These are phyloP conservation scores for Theileria parva DNA, from an alignment of 169 alveolate species.

Conservation along the genomic window DNA sequence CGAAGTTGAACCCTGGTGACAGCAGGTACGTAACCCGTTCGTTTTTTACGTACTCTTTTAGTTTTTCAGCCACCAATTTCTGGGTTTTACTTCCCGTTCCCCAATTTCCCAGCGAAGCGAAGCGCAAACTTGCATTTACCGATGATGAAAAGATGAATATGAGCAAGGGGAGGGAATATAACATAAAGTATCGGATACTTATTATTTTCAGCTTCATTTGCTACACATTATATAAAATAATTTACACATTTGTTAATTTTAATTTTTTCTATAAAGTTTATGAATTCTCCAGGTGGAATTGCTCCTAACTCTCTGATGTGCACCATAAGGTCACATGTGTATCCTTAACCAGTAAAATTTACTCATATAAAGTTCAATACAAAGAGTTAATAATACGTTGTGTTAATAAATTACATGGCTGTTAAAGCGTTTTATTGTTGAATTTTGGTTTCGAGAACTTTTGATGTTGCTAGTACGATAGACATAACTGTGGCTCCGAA, in stretches of 20 bases:
- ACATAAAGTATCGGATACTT: not conserved
- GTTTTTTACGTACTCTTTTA: slow-evolving; percentile 73
- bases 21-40: slow-evolving; percentile 81
- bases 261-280: not conserved
- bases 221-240: slow-evolving; percentile 1
- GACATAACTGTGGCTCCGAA: slow-evolving; percentile 55
- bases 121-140: slow-evolving; percentile 75
- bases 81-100: slow-evolving; percentile 79
- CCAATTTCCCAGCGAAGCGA: slow-evolving; percentile 86
- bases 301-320: slow-evolving; percentile 11
- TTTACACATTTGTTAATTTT: slow-evolving; percentile 16
- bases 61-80: slow-evolving; percentile 75
- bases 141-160: slow-evolving; percentile 11
- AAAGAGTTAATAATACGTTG: no score
- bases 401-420: not conserved
- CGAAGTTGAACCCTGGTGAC: slow-evolving; percentile 85
- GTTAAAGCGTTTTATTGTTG: not conserved
- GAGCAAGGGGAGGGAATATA: slow-evolving; percentile 1
- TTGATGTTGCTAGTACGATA: slow-evolving; percentile 26
- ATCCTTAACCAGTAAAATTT: not conserved
- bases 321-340: slow-evolving; percentile 36
- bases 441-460: slow-evolving; percentile 28
- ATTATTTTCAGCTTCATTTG: slow-evolving; percentile 9
- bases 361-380: not conserved
- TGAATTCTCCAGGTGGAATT: not conserved